Evolutionary conservation across 1,139 yeast species (phyloP), one percentile per base, ranked within the genome.

Genomic region (Pichia sp.): DNA sequence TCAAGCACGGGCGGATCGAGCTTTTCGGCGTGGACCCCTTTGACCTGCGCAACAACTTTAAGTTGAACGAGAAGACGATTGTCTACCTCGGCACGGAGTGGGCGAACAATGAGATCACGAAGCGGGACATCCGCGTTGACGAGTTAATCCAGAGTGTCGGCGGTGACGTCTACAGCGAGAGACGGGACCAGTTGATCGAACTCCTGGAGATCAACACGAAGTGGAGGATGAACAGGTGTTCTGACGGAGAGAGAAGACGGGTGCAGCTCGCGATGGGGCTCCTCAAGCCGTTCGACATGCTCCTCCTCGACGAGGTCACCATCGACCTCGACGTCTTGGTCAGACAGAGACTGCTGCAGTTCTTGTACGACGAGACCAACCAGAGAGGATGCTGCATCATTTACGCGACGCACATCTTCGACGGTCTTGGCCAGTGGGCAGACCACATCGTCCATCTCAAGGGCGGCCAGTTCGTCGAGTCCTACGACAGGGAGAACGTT

Each of bases 1-100:
- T 95, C 56, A 82, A 83, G 52, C 74, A 78, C 31, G 97, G 96
- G 0, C 70, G 75, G 25, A 73, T 85, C 43, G 74, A 76, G 45
- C 77, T 93, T 19, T 88, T 89, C 40, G 96, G 96, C 1, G 74
- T 79, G 51, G 96, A 93, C 63, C 99, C 99, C 1, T 93, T 93
- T 70, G 74, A 81, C 44, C 75, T 79, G 45, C 73, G 79, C 22
- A 46, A 44, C 16, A 72, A 74, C 4, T 47, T 18, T 19, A 40
- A 41, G 25, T 25, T 50, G 8, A 67, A 66, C 34, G 53, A 55
- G 10, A 60, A 63, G 42, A 85, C 85, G 46, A 80, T 90, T n/a
- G 87, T 96, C 0, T 93, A 93, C 66, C 72, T 93, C 47, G 99
- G 99, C 3, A 93, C 98, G 0, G 99, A 93, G 66, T 93, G 99